phyloP scores from a whole-genome alignment of 2,329 filamentous ascomycete species.

The Xylaria sp. region DNA sequence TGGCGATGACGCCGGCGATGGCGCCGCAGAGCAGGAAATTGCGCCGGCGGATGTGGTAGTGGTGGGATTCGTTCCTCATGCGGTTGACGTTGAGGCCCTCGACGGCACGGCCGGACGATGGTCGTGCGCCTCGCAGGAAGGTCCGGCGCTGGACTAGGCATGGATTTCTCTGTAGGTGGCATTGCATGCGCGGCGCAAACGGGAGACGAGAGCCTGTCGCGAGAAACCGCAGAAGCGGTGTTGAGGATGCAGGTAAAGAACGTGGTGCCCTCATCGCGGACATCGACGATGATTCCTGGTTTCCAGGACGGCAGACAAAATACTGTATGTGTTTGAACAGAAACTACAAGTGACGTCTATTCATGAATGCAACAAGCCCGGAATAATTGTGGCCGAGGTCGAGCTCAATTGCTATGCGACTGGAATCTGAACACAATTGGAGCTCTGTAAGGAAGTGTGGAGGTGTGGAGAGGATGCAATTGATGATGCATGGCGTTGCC shows the following conservation, averaged over 20 bases:
- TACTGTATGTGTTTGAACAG: not conserved
- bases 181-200: constrained; percentile 17
- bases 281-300: not conserved
- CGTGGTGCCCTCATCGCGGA: constrained; percentile 29
- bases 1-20: constrained; percentile 61
- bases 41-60: constrained; percentile 63
- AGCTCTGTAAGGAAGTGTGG: not conserved
- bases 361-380: not conserved
- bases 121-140: constrained; percentile 22
- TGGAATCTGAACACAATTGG: not conserved
- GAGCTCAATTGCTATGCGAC: not conserved
- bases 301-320: not conserved
- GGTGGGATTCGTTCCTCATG: constrained; percentile 58
- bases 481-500: not conserved
- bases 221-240: constrained; percentile 34
- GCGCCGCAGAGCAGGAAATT: constrained; percentile 64
- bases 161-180: constrained; percentile 17
- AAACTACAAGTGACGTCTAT: not conserved
- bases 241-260: constrained; percentile 26
- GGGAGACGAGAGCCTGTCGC: constrained; percentile 20
- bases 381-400: not conserved
- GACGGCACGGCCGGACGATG: constrained; percentile 50
- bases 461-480: not conserved
- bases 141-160: constrained; percentile 28
- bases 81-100: constrained; percentile 64